Evolutionary conservation across 495 filamentous ascomycete genomes (phyloP).

Genomic region (Extremus antarcticus): DNA sequence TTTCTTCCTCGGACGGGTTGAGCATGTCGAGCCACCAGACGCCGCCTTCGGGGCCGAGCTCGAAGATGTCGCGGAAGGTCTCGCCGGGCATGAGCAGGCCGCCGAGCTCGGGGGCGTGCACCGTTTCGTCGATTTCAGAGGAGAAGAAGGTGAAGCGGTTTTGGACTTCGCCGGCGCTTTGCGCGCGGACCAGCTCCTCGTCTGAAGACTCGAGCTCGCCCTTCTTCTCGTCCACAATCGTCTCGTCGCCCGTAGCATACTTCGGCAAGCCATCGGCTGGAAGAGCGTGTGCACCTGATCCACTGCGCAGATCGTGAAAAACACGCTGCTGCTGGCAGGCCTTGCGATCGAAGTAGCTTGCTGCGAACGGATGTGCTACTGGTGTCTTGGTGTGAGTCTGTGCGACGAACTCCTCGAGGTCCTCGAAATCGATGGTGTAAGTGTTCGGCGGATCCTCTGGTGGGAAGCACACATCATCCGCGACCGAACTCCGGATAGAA

Average conservation of each 20-base stretch:
- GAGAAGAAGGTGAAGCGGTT: constrained; percentile 88
- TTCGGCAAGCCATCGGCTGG: constrained; percentile 2
- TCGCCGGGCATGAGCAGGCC: constrained; percentile 82
- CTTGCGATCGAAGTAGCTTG: constrained; percentile 1
- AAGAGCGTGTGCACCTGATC: constrained; percentile 18
- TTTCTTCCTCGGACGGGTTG: constrained; percentile 80
- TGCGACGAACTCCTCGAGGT: constrained; percentile 74
- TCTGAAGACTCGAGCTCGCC: constrained; percentile 19
- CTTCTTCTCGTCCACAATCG: constrained; percentile 5
- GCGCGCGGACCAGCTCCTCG: constrained; percentile 6
- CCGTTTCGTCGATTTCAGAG: constrained; percentile 78
- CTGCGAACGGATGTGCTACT: constrained; percentile 25
- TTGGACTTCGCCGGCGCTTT: constrained; percentile 2
- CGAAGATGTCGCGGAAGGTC: constrained; percentile 78
- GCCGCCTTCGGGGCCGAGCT: constrained; percentile 61
- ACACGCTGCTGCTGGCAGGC: constrained; percentile 35
- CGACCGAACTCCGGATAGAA: constrained; percentile 38
- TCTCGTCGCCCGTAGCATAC: constrained; percentile 16
- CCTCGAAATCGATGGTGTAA: constrained; percentile 72
- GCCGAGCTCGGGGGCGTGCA: constrained; percentile 79
- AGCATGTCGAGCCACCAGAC: constrained; percentile 95
- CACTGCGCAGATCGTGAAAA: constrained; percentile 53
- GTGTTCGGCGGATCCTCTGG: constrained; percentile 48
- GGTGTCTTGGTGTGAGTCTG: constrained; percentile 39
- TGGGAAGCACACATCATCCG: constrained; percentile 83